These are phyloP conservation scores for Colletotrichum sansevieriae DNA, from an alignment of 2,329 filamentous ascomycete genomes.

Conservation along the genomic window DNA sequence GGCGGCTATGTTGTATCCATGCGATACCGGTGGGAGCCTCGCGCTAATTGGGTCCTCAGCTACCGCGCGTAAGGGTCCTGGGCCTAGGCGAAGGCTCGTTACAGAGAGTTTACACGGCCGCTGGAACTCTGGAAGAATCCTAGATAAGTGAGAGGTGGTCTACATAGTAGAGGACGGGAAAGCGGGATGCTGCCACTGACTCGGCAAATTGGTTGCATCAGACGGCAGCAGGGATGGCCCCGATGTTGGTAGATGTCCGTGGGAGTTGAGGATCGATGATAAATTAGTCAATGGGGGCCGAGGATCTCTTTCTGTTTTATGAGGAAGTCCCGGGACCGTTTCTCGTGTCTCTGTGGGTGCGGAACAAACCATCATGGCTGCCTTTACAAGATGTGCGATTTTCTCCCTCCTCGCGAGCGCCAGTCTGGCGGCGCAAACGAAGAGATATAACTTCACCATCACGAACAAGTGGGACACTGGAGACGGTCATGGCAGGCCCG, in stretches of 20 bases:
- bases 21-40: not conserved
- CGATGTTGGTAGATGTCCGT: not conserved
- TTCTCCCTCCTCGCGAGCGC: slow-evolving; percentile 19
- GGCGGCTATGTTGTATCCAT: not conserved
- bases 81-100: not conserved
- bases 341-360: not conserved
- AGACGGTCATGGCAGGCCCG: slow-evolving; percentile 30
- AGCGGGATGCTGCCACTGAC: slow-evolving; percentile 17
- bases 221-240: not conserved
- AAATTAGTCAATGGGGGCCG: not conserved
- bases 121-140: not conserved
- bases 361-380: slow-evolving; percentile 18
- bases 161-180: not conserved
- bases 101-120: slow-evolving; percentile 1
- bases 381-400: not conserved
- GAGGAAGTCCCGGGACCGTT: not conserved
- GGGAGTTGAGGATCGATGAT: not conserved
- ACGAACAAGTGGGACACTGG: slow-evolving; percentile 32
- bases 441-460: slow-evolving; percentile 35
- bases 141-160: not conserved
- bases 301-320: not conserved
- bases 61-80: slow-evolving; percentile 1
- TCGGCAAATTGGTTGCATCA: slow-evolving; percentile 17
- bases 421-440: slow-evolving; percentile 29
- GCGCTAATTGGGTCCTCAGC: not conserved